Evolutionary conservation across 2,329 filamentous ascomycete genomes (phyloP), one percentile per base, ranked within the genome.

Genomic region (Pestalotiopsis fici): DNA sequence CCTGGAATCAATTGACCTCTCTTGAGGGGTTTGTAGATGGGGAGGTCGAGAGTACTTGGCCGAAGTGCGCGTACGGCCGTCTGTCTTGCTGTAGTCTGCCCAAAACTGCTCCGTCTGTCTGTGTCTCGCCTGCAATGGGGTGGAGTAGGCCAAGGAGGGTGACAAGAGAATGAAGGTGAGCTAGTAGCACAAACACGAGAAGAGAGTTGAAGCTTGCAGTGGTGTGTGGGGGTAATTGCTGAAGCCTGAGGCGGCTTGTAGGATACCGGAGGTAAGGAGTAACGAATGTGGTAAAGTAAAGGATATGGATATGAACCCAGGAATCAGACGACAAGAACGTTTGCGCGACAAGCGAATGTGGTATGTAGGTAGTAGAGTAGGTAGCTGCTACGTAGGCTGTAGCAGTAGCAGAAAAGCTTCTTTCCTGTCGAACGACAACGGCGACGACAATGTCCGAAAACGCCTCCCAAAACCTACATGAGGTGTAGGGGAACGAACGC

Each of bases 161-260:
- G 43, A 64, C 39, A 54, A 23, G 25, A 54, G 25, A 64, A 31
- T 25, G 27, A 54, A 15, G 28, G 28, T 25, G 27, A 64, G 62
- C 39, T 63, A 63, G 60, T 63, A 63, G 60, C 60, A 64, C 62
- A 64, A 43, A 64, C 62, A 64, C 62, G 62, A 64, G 62, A 37
- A 35, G 35, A 27, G 25, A 64, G 31, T 64, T 35, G 39, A 25
- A 35, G 62, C 43, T 64, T 54, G 43, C 39, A 54, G 43, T 35
- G 39, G 62, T 64, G 62, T 54, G 62, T 43, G 50, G 62, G 62
- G 47, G 43, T 35, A 21, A n/a, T 50, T 7, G 21, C 18, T 50
- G 43, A 50, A n/a, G 43, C 18, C 43, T 50, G 43, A 50, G 43
- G 43, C 43, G 43, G 43, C 43, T 21, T 50, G 43, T 21, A 50